These are phyloP conservation scores for Gossypioides kirkii DNA, from an alignment of 345 rosid species.

Conservation along the genomic window DNA sequence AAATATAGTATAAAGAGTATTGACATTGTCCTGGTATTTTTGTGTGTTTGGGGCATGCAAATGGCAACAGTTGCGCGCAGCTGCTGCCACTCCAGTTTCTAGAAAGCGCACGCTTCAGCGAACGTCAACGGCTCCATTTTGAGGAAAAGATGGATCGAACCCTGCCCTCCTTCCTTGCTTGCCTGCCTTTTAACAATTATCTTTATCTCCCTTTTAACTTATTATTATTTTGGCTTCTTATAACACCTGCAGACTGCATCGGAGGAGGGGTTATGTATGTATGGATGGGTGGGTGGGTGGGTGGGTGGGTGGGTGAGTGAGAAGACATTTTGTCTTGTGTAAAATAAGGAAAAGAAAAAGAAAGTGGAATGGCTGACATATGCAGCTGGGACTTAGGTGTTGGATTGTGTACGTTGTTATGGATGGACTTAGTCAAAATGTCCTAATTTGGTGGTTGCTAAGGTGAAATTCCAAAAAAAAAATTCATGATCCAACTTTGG, in stretches of 20 bases:
- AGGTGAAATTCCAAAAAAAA: not conserved
- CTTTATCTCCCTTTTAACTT: not conserved
- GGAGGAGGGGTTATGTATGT: too few relatives aligned
- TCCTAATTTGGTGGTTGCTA: not conserved
- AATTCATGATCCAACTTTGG: not conserved
- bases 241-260: too few relatives aligned
- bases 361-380: slow-evolving; percentile 10
- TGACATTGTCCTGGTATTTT: slow-evolving; percentile 11
- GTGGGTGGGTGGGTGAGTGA: not conserved
- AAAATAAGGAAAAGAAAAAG: not conserved
- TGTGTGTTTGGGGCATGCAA: slow-evolving; percentile 30
- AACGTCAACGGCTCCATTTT: slow-evolving; percentile 74
- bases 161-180: not conserved
- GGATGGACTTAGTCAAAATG: not conserved
- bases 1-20: not conserved
- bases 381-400: slow-evolving; percentile 19
- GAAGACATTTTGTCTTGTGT: not conserved
- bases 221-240: not conserved
- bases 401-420: not conserved
- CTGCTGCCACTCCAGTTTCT: slow-evolving; percentile 39
- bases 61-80: slow-evolving; percentile 17
- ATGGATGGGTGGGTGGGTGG: too few relatives aligned
- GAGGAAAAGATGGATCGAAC: slow-evolving; percentile 23
- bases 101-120: slow-evolving; percentile 42
- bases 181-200: not conserved